Evolutionary conservation across 2,329 filamentous ascomycete species (phyloP).

Genomic region (Davidsoniella neocaledoniae): DNA sequence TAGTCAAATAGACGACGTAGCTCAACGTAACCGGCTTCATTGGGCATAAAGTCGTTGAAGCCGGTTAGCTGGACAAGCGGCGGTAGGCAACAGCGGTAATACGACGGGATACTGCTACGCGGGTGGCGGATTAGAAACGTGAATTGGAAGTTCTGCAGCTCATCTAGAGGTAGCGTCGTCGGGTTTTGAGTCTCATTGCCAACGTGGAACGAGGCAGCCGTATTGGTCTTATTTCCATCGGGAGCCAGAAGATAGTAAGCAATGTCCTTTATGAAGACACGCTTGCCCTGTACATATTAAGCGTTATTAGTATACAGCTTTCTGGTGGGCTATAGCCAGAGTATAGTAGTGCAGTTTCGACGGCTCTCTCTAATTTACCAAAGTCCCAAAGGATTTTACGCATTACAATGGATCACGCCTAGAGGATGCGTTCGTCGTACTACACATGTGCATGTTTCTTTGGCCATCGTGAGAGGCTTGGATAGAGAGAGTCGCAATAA

Average conservation of each 20-base stretch:
- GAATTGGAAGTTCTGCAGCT: conserved; percentile 74
- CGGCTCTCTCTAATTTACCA: too few species aligned
- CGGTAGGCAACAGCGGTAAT: conserved; percentile 84
- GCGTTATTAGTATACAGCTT: conserved; percentile 7
- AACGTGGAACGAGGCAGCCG: conserved; percentile 66
- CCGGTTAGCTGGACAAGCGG: conserved; percentile 69
- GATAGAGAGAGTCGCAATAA: too few species aligned
- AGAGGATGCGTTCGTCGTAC: too few species aligned
- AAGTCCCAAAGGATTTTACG: too few species aligned
- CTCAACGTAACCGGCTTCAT: conserved; percentile 82
- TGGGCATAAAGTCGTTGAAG: conserved; percentile 72
- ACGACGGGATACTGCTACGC: conserved; percentile 78
- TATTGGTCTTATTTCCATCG: conserved; percentile 44
- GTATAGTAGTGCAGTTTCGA: too few species aligned
- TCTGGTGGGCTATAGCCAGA: too few species aligned
- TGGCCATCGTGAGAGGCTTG: too few species aligned
- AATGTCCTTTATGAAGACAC: conserved; percentile 97
- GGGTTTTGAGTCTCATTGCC: conserved; percentile 56
- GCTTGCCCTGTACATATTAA: conserved; percentile 49
- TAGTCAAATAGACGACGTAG: conserved; percentile 78
- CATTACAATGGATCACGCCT: too few species aligned
- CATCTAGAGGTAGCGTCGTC: conserved; percentile 59
- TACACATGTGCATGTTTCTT: too few species aligned
- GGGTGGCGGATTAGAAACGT: conserved; percentile 95
- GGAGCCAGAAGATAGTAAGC: conserved; percentile 79